A percentile compares a stretch with the other conserved stretches of the same genome.
These are phyloP conservation scores for Halophytophthora batemanensis DNA, from an alignment of 352 stramenopile genomes.

Conservation along the genomic window DNA sequence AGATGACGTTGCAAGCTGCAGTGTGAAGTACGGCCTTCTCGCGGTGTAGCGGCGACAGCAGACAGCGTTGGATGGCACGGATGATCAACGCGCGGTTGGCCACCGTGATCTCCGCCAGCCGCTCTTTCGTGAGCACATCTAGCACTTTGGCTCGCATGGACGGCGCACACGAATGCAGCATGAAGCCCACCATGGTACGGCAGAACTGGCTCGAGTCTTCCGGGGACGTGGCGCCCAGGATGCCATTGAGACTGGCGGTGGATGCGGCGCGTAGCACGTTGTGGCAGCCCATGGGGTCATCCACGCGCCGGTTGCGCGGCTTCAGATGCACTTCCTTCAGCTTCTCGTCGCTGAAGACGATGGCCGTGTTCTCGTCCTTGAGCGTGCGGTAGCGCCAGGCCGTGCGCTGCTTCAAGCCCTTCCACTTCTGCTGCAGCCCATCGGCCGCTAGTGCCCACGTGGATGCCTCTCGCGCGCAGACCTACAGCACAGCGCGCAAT, in stretches of 20 bases:
- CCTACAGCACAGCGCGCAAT: slow-evolving; percentile 2
- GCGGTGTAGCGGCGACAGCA: slow-evolving; percentile 65
- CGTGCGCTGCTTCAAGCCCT: slow-evolving; percentile 78
- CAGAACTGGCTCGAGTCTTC: slow-evolving; percentile 72
- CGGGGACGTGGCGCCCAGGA: slow-evolving; percentile 71
- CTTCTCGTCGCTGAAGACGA: slow-evolving; percentile 72
- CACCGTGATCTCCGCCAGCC: slow-evolving; percentile 70
- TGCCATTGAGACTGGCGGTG: slow-evolving; percentile 66
- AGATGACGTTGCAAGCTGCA: slow-evolving; percentile 68
- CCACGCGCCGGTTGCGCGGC: slow-evolving; percentile 43
- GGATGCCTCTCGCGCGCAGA: slow-evolving; percentile 34
- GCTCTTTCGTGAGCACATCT: slow-evolving; percentile 67
- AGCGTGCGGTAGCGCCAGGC: slow-evolving; percentile 78
- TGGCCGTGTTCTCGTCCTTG: slow-evolving; percentile 66
- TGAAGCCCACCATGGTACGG: slow-evolving; percentile 84
- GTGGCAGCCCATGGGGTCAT: slow-evolving; percentile 73
- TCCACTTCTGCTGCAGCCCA: slow-evolving; percentile 78
- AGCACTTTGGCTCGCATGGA: slow-evolving; percentile 63
- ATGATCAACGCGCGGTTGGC: slow-evolving; percentile 76
- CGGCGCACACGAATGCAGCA: slow-evolving; percentile 69
- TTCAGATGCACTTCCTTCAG: slow-evolving; percentile 74
- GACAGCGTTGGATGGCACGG: slow-evolving; percentile 70
- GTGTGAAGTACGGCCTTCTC: slow-evolving; percentile 66
- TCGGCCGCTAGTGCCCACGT: slow-evolving; percentile 77
- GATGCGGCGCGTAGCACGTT: slow-evolving; percentile 65